These are phyloP conservation scores for Dichotomocladium elegans DNA, from an alignment of 371 early-diverging fungal genomes.

Conservation along the genomic window DNA sequence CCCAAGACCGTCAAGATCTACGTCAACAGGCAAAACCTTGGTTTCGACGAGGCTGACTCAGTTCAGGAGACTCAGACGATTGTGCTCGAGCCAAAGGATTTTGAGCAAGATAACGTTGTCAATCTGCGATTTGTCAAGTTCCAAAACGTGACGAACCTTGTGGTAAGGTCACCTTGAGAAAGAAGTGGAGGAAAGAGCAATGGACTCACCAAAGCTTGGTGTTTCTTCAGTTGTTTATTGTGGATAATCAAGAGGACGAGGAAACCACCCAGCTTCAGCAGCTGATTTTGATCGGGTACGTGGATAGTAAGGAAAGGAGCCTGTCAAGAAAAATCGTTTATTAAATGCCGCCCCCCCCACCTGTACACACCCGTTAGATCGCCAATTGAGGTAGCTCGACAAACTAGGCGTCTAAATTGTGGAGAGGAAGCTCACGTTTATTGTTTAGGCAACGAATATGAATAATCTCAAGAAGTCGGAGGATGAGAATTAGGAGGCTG, in stretches of 20 bases:
- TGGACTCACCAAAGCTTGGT: not conserved
- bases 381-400: too few species aligned
- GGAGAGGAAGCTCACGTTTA: too few species aligned
- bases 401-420: too few species aligned
- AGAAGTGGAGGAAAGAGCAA: not conserved
- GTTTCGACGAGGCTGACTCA: constrained; percentile 85
- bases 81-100: constrained; percentile 64
- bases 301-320: too few species aligned
- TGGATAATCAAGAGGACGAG: constrained; percentile 77
- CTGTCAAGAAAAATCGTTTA: too few species aligned
- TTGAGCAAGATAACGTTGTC: constrained; percentile 59
- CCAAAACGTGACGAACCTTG: constrained; percentile 75
- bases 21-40: constrained; percentile 73
- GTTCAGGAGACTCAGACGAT: constrained; percentile 73
- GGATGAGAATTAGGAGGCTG: constrained; percentile 21
- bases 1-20: constrained; percentile 86
- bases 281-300: constrained; percentile 73
- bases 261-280: constrained; percentile 80
- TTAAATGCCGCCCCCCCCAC: too few species aligned
- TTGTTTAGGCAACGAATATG: constrained; percentile 50
- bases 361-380: not conserved
- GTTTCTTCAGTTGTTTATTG: constrained; percentile 64
- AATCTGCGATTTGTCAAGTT: constrained; percentile 90
- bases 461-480: constrained; percentile 36
- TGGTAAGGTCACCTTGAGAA: constrained; percentile 30